Conservation (phyloP, 768 basidiomycete species). For the Wakefieldia striispora region DNA sequence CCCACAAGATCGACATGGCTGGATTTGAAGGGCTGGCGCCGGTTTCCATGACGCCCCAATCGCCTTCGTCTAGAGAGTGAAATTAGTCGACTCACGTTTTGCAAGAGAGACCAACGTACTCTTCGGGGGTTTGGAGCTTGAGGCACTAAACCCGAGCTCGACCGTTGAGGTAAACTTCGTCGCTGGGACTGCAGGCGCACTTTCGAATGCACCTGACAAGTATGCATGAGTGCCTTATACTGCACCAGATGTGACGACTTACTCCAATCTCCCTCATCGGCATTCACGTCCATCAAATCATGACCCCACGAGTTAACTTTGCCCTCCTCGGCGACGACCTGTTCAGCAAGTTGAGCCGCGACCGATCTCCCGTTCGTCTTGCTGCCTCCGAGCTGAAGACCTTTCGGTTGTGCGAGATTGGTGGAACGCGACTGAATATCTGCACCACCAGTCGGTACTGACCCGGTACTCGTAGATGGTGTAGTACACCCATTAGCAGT, state of each 20-base stretch:
- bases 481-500: conserved; percentile 41
- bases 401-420: conserved; percentile 44
- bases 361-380: conserved; percentile 44
- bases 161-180: conserved; percentile 23
- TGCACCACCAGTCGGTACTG: neutral
- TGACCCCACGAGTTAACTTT: conserved; percentile 68
- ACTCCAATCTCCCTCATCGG: conserved; percentile 96
- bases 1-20: conserved; percentile 11
- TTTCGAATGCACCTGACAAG: conserved; percentile 75
- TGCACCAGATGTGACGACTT: conserved; percentile 30
- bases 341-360: conserved; percentile 58
- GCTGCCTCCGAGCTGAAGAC: conserved; percentile 66
- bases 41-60: conserved; percentile 23
- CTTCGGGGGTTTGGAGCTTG: conserved; percentile 8
- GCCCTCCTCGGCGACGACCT: conserved; percentile 39
- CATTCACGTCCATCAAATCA: conserved; percentile 91
- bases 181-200: conserved; percentile 36
- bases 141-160: conserved; percentile 27
- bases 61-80: conserved; percentile 8
- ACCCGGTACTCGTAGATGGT: conserved; percentile 25
- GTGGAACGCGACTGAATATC: conserved; percentile 9
- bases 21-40: conserved; percentile 3
- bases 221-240: neutral
- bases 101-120: conserved; percentile 2
- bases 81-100: neutral